phyloP scores from a whole-genome alignment of 345 rosid species.

The Camelina laxa region DNA sequence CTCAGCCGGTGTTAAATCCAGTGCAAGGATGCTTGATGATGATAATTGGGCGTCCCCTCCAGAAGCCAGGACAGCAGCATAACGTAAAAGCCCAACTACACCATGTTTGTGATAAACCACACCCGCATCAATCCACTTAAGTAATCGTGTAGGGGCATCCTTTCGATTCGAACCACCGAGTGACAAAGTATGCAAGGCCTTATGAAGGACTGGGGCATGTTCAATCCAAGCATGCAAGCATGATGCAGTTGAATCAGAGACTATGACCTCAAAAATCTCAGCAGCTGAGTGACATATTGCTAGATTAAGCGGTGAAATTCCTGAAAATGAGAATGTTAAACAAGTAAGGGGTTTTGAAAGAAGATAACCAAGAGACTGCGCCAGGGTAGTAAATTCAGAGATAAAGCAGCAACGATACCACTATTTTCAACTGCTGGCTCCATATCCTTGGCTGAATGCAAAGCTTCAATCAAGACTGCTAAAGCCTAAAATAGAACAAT shows the following conservation, averaged over 20 bases:
- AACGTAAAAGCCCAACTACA: slow-evolving; percentile 84
- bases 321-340: slow-evolving; percentile 55
- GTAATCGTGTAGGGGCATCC: slow-evolving; percentile 88
- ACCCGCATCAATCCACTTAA: slow-evolving; percentile 97
- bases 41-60: slow-evolving; percentile 93
- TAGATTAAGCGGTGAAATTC: slow-evolving; percentile 84
- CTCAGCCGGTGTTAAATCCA: slow-evolving; percentile 80
- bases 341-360: slow-evolving; percentile 38
- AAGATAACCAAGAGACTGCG: slow-evolving; percentile 33
- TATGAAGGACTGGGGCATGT: slow-evolving; percentile 84
- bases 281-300: slow-evolving; percentile 97
- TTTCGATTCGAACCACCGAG: slow-evolving; percentile 96
- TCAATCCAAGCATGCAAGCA: slow-evolving; percentile 89
- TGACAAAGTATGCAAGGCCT: slow-evolving; percentile 86
- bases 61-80: slow-evolving; percentile 86
- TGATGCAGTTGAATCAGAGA: slow-evolving; percentile 86
- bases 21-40: slow-evolving; percentile 71
- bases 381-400: slow-evolving; percentile 32
- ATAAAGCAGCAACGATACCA: slow-evolving; percentile 52
- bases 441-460: slow-evolving; percentile 76
- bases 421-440: slow-evolving; percentile 67
- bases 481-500: slow-evolving; percentile 57
- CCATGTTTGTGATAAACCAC: slow-evolving; percentile 94
- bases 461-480: slow-evolving; percentile 79
- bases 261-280: slow-evolving; percentile 92